Evolutionary conservation across 2,329 filamentous ascomycete genomes (phyloP).

Genomic region (Fusarium falciforme): DNA sequence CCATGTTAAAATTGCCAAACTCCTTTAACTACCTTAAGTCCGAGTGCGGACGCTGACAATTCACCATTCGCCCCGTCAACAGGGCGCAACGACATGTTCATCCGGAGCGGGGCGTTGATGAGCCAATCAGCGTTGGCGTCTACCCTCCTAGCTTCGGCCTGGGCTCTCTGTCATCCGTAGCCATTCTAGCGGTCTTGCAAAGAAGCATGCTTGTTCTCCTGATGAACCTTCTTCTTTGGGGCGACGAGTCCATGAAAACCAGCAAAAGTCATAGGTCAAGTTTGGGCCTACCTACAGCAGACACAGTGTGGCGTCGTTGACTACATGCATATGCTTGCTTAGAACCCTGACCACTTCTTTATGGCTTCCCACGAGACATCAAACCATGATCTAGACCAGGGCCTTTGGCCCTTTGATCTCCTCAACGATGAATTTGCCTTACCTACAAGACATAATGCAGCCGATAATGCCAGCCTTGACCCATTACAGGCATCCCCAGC

Average conservation of each 20-base stretch:
- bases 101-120: not conserved
- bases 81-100: slow-evolving; percentile 10
- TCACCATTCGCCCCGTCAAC: not conserved
- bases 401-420: not conserved
- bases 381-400: not conserved
- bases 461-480: not conserved
- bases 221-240: not conserved
- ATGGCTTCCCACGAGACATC: not conserved
- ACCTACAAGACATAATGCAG: not conserved
- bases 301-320: not conserved
- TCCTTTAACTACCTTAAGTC: not conserved
- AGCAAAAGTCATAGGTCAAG: not conserved
- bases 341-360: not conserved
- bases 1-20: not conserved
- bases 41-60: not conserved
- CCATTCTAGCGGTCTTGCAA: not conserved
- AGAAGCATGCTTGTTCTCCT: not conserved
- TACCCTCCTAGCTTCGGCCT: not conserved
- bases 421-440: not conserved
- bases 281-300: not conserved
- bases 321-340: not conserved
- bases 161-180: not conserved
- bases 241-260: not conserved
- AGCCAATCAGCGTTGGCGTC: not conserved
- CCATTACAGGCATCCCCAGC: not conserved